Base-by-base conservation (phyloP, 306 rosid species). In the Inga leiocalycina region DNA sequence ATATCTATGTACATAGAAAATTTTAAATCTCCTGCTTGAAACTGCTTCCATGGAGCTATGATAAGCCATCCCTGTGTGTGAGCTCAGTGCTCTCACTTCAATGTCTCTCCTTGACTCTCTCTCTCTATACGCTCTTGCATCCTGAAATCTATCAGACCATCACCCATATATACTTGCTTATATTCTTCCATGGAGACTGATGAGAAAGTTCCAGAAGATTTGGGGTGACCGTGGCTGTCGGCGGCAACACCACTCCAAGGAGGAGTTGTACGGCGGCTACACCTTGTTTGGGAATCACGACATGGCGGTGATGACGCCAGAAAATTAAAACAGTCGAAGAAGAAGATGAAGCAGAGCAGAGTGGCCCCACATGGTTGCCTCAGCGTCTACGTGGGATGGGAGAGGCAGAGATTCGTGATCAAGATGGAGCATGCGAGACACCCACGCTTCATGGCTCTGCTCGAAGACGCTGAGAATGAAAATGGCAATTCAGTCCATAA, bases 391-490 rank as follows among this genome's bases (percentile, higher is more conserved):
- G 96, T 95, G 4, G 98, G 97, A 51, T 46, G 83, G 0, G 79
- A 91, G 56, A 90, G 84, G 61, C 80, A 88, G 17, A 86, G 91
- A 46, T 93, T 93, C 24, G 84, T 76, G 27, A 85, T 93, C n/a
- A 90, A 86, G 74, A 79, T 89, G 3, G 76, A 87, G 85, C 62
- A 78, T 7, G 89, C 81, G 0, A 93, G 93, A 24, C 98, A 93
- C 52, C 92, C 93, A 0, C 76, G 87, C 82, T 96, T 96, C 86
- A 80, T 78, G 85, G 80, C 56, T 27, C 85, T 93, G 27, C 85
- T 96, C 22, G 89, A 96, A 12, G 91, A 86, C 34, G 92, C 95
- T 3, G 93, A 92, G 79, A 44, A 39, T 62, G 97, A 96, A 82
- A 91, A 85, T 67, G 98, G 97, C 11, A 7, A 54, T 7, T 54